Evolutionary conservation across 2,329 filamentous ascomycete species (phyloP), one percentile per base, ranked within the genome.

Genomic region (Aspergillus caelatus): DNA sequence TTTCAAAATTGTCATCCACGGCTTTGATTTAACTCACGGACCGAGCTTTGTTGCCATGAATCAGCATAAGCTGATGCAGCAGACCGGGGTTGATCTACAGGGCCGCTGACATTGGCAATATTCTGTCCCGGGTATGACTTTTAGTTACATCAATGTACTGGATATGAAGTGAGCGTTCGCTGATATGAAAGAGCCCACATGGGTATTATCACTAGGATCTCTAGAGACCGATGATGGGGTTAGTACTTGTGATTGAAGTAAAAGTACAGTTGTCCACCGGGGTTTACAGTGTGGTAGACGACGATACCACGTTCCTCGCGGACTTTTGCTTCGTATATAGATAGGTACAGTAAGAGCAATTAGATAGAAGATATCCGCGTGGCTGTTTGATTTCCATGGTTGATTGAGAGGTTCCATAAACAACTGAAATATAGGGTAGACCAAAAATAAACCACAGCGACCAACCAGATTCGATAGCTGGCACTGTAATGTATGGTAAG

Each of bases 401-500:
- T 43, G 10, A 5, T 23, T 19, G 43, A 16, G 14, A 48, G 48
- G 43, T 43, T 43, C 41, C 41, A 57, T 45, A 46, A 41, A 14
- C 39, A 26, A 16, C 48, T 60, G 28, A 45, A 60, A 41, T 30
- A 41, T 52, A 16, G 32, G 45, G 26, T 26, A 28, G 36, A 60
- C 62, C 61, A 68, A 67, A 67, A 68, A 66, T 65, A 64, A 65
- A 54, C 26, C 30, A 45, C 36, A 50, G 55, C 50, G 63, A 63
- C 66, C 67, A 69, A 69, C 65, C 65, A 62, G 67, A 67, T 61
- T 46, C 30, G 50, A 30, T 53, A 60, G 60, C 57, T 63, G 28
- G 21, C 2, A 26, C 19, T 32, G 58, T 58, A 28, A 28, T 59
- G 61, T 60, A 62, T 41, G 43, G 64, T 61, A 62, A 28, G 45